Conservation (phyloP, 495 filamentous ascomycete genomes). For the Amphirosellinia nigrospora region DNA sequence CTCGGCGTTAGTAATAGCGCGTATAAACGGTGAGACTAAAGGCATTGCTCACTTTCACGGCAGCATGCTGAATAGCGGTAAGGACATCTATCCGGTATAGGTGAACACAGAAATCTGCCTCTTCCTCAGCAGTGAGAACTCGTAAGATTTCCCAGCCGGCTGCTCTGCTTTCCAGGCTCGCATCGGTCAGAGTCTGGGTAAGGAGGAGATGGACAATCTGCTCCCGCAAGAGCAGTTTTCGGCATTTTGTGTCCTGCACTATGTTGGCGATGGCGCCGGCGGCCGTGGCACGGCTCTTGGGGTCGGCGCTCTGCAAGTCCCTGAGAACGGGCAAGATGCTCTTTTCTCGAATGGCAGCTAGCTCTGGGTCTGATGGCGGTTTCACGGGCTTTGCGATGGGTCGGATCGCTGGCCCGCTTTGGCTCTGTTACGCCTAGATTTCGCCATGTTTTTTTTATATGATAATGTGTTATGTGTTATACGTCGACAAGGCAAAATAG, state of each 20-base stretch:
- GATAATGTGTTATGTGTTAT: background rate
- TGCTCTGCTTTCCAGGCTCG: slow-evolving; percentile 60
- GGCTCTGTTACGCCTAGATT: slow-evolving; percentile 48
- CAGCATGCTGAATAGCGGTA: slow-evolving; percentile 59
- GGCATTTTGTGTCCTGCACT: slow-evolving; percentile 60
- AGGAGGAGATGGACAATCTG: slow-evolving; percentile 65
- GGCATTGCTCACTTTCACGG: slow-evolving; percentile 50
- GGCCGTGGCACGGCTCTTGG: slow-evolving; percentile 58
- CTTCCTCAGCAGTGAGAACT: slow-evolving; percentile 63
- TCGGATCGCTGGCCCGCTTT: slow-evolving; percentile 46
- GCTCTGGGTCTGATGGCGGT: slow-evolving; percentile 59
- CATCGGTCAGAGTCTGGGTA: slow-evolving; percentile 65
- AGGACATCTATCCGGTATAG: slow-evolving; percentile 63
- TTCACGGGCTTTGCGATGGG: slow-evolving; percentile 57
- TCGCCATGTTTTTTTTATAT: slow-evolving; percentile 43
- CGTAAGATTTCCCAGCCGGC: slow-evolving; percentile 67
- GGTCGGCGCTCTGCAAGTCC: slow-evolving; percentile 60
- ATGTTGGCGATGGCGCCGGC: slow-evolving; percentile 63
- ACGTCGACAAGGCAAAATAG: background rate
- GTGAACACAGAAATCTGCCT: slow-evolving; percentile 66
- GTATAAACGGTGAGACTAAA: background rate
- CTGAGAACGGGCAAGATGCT: slow-evolving; percentile 63
- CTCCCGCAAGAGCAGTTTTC: slow-evolving; percentile 65
- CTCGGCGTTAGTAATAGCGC: slow-evolving; percentile 28
- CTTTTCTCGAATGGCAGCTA: slow-evolving; percentile 61